Conservation (phyloP, 495 filamentous ascomycete genomes). For the Podospora didyma region DNA sequence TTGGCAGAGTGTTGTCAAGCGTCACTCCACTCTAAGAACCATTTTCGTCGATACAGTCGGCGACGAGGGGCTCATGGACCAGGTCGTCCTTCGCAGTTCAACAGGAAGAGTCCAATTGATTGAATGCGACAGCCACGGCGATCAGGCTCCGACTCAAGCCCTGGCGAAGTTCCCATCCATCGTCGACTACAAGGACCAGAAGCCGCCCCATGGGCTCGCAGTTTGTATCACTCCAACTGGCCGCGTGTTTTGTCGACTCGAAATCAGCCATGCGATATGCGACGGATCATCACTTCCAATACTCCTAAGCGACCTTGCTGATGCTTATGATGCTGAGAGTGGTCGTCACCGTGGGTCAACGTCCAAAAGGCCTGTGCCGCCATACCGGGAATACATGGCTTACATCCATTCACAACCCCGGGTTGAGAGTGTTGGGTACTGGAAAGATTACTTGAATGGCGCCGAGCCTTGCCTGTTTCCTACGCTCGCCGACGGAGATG, state of each 20-base stretch:
- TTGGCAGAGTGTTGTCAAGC: conserved; percentile 52
- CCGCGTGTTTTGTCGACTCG: conserved; percentile 44
- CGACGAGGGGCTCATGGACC: conserved; percentile 12
- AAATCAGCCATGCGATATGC: conserved; percentile 60
- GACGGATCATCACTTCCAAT: conserved; percentile 57
- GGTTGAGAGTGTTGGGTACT: conserved; percentile 34
- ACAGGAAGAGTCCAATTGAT: conserved; percentile 41
- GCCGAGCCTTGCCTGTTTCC: conserved; percentile 21
- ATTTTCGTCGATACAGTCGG: conserved; percentile 30
- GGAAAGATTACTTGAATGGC: conserved; percentile 20
- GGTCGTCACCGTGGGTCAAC: conserved; percentile 25
- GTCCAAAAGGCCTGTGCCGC: background rate
- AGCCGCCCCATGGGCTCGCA: conserved; percentile 46
- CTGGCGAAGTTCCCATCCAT: too few relatives aligned
- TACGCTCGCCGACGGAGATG: conserved; percentile 1
- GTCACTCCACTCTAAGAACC: conserved; percentile 42
- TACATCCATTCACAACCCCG: conserved; percentile 45
- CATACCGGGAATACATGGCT: conserved; percentile 42
- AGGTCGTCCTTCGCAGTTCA: conserved; percentile 22
- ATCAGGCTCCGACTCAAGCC: too few relatives aligned
- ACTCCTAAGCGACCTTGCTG: conserved; percentile 7
- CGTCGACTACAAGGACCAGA: conserved; percentile 33
- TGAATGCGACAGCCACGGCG: too few relatives aligned
- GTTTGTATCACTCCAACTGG: conserved; percentile 31
- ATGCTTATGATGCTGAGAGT: background rate